Evolutionary conservation across 805 yeast genomes (phyloP).

Genomic region (Scheffersomyces stipitis): DNA sequence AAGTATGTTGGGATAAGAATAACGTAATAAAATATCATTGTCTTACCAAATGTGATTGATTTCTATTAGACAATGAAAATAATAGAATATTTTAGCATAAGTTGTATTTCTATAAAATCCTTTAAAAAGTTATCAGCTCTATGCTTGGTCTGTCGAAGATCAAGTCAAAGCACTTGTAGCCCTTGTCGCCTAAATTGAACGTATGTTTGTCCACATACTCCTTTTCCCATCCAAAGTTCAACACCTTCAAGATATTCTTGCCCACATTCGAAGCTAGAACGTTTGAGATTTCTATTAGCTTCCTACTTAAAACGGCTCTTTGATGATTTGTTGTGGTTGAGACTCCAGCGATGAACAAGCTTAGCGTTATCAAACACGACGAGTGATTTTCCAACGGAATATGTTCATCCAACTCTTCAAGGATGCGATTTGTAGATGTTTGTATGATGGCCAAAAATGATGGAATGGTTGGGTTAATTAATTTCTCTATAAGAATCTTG

Average conservation of each 20-base stretch:
- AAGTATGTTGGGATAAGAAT: slow-evolving; percentile 75
- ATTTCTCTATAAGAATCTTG: slow-evolving; percentile 11
- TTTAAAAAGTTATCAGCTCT: slow-evolving; percentile 8
- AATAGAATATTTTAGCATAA: background rate
- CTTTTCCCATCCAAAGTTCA: slow-evolving; percentile 8
- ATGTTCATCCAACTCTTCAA: slow-evolving; percentile 4
- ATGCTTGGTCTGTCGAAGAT: slow-evolving; percentile 10
- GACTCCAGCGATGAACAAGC: slow-evolving; percentile 9
- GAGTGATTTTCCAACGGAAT: slow-evolving; percentile 9
- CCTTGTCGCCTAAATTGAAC: slow-evolving; percentile 7
- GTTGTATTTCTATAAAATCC: too few species aligned
- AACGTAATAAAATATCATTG: background rate
- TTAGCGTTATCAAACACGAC: slow-evolving; percentile 6
- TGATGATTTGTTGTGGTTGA: slow-evolving; percentile 3
- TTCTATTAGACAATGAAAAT: background rate
- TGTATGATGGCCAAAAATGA: slow-evolving; percentile 8
- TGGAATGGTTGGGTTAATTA: slow-evolving; percentile 11
- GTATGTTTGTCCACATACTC: slow-evolving; percentile 5
- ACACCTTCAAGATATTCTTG: slow-evolving; percentile 5
- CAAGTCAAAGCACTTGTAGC: slow-evolving; percentile 11
- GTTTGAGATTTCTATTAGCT: slow-evolving; percentile 1
- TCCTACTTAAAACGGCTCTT: slow-evolving; percentile 1
- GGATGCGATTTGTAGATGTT: slow-evolving; percentile 2
- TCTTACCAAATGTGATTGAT: background rate
- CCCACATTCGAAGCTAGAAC: slow-evolving; percentile 9